Percentiles rank a stretch among this genome's conserved stretches.
These are phyloP conservation scores for Iris macrosiphon DNA, from an alignment of 106 monocot genomes.

Conservation along the genomic window DNA sequence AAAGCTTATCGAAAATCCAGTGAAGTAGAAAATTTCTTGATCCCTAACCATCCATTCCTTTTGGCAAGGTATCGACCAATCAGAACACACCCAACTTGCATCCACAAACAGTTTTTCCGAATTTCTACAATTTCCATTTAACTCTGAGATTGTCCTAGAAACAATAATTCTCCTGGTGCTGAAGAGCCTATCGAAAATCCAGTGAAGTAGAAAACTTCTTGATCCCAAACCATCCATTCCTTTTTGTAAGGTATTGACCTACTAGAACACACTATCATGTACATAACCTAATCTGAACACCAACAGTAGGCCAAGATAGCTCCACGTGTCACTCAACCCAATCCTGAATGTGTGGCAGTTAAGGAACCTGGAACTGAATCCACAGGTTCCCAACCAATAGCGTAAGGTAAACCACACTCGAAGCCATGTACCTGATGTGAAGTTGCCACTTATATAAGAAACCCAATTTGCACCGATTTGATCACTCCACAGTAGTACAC, in stretches of 20 bases:
- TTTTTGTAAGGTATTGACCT: not conserved
- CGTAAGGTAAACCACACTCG: not conserved
- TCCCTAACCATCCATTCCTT: not conserved
- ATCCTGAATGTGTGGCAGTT: constrained; percentile 8
- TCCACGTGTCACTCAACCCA: constrained; percentile 12
- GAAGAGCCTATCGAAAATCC: too few relatives aligned
- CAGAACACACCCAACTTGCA: too few relatives aligned
- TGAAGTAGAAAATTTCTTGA: too few relatives aligned
- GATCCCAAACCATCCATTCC: not conserved
- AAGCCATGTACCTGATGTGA: not conserved
- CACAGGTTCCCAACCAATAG: constrained; percentile 4
- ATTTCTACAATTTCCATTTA: too few relatives aligned
- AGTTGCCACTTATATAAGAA: not conserved
- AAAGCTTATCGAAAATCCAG: too few relatives aligned
- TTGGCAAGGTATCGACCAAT: not conserved
- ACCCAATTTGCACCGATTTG: not conserved
- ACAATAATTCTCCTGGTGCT: too few relatives aligned
- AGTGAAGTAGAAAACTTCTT: too few relatives aligned
- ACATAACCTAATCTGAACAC: not conserved
- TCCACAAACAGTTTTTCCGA: too few relatives aligned
- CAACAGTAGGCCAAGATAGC: not conserved
- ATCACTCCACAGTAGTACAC: not conserved
- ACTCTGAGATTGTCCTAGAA: too few relatives aligned
- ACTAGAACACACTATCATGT: constrained; percentile 1
- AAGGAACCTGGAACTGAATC: not conserved